Evolutionary conservation across 179 eudicot species (phyloP), one percentile per base, ranked within the genome.

Genomic region (Silene coronaria): DNA sequence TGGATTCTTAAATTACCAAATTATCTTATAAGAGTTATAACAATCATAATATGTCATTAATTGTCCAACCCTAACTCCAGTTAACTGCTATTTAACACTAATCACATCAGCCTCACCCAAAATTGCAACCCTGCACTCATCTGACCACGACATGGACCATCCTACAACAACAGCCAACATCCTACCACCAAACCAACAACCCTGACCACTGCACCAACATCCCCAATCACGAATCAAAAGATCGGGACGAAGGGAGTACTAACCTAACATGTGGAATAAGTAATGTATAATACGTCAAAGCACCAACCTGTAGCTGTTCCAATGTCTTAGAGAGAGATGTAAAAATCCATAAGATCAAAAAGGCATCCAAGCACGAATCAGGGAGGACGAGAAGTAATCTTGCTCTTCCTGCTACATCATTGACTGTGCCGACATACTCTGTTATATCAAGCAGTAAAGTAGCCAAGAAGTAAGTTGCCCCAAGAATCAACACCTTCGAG

Each of bases 251-350:
- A 72, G 53, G 10, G 13, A 70, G 23, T 17, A 70, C 59, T 16
- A 34, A 62, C 17, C 23, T 14, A 70, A 66, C 51, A 59, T 11
- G 45, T 11, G 53, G 67, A 69, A 14, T 60, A 57, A 24, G 58
- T 59, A 70, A n/a, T 27, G 48, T 36, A 66, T 24, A 5, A 23
- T 42, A 71, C 45, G 9, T 70, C 23, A 57, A 48, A 64, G 12
- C 22, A 70, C 77, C 42, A 80, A 96, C 99, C 97, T 96, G 99
- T 66, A 96, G 88, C 80, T 93, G 97, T 79, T 93, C 97, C 38
- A 96, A 86, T 14, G 97, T 96, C 90, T 85, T 91, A 3, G 99
- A 96, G 84, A 96, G 97, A 75, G 99, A 91, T 58, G 94, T 89
- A 77, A 96, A 96, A 82, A 96, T 91, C 99, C 99, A 96, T 78